phyloP scores from a whole-genome alignment of 2,329 filamentous ascomycete genomes.

The Ascochyta viciae-villosae region DNA sequence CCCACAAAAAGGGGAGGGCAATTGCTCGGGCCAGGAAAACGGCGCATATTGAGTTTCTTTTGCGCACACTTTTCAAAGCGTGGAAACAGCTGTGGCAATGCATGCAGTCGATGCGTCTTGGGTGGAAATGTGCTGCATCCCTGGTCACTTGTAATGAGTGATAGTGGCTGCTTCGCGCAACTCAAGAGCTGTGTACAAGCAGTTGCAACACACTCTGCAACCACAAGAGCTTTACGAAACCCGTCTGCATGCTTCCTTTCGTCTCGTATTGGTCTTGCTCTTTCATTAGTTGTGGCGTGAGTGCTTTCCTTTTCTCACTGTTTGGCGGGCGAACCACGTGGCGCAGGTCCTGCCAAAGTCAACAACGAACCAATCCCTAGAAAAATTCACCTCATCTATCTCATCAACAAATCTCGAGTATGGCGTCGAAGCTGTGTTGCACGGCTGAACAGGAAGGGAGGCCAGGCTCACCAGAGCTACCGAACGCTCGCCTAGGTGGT shows the following conservation, averaged over 20 bases:
- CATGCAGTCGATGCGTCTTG: neutral
- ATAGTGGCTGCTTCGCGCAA: neutral
- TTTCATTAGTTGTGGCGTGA: neutral
- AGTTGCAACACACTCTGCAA: neutral
- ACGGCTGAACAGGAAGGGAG: slow-evolving; percentile 38
- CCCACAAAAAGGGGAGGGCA: neutral
- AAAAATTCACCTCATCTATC: neutral
- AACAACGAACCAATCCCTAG: neutral
- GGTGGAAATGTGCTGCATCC: neutral
- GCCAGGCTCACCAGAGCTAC: slow-evolving; percentile 41
- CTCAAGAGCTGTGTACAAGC: neutral
- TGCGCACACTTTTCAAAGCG: neutral
- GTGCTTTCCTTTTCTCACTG: slow-evolving; percentile 7
- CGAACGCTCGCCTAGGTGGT: slow-evolving; percentile 40
- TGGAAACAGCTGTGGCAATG: neutral
- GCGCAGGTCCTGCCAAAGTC: slow-evolving; percentile 2
- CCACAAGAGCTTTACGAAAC: neutral
- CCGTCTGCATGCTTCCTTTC: neutral
- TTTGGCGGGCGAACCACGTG: slow-evolving; percentile 21
- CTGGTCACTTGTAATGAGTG: neutral
- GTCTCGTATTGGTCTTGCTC: neutral
- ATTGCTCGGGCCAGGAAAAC: neutral
- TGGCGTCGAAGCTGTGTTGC: slow-evolving; percentile 46
- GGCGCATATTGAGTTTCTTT: neutral
- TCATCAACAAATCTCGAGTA: slow-evolving; percentile 12